Conservation (phyloP, 1,284 basidiomycete genomes). For the Hymenochaete sp. region DNA sequence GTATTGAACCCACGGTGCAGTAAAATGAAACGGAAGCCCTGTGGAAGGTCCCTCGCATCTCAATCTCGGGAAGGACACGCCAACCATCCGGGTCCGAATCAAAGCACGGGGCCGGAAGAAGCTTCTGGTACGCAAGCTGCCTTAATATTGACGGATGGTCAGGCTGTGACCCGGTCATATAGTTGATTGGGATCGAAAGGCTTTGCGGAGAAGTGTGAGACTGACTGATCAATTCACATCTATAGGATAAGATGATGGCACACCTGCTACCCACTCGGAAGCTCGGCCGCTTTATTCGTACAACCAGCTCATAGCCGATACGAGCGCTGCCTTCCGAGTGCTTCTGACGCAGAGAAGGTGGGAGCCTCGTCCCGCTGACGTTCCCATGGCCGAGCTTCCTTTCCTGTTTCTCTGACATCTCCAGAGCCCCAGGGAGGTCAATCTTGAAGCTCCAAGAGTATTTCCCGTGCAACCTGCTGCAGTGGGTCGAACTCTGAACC, state of each 20-base stretch:
- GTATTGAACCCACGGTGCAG: constrained; percentile 1
- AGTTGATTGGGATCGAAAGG: constrained; percentile 10
- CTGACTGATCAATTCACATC: background rate
- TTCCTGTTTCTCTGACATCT: constrained; percentile 2
- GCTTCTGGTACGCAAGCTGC: constrained; percentile 2
- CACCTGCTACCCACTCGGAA: constrained; percentile 5
- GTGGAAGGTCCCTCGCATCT: constrained; percentile 7
- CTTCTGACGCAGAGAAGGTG: constrained; percentile 4
- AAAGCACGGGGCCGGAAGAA: background rate
- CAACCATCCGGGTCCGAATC: constrained; percentile 5
- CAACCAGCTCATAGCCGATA: constrained; percentile 7
- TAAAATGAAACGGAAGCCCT: constrained; percentile 5
- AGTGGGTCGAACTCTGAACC: no score
- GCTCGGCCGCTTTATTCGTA: constrained; percentile 7
- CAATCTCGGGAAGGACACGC: constrained; percentile 4
- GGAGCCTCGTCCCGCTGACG: constrained; percentile 3
- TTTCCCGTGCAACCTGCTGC: constrained; percentile 18
- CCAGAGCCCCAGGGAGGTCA: constrained; percentile 14
- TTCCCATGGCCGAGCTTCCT: background rate
- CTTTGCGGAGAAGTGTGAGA: background rate
- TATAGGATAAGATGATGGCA: background rate
- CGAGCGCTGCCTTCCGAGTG: constrained; percentile 2
- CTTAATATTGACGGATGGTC: constrained; percentile 1
- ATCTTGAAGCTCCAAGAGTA: constrained; percentile 19
- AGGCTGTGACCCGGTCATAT: constrained; percentile 5